Evolutionary conservation across 1,284 basidiomycete species (phyloP), one percentile per base, ranked within the genome.

Genomic region (Phylloporus sp.): DNA sequence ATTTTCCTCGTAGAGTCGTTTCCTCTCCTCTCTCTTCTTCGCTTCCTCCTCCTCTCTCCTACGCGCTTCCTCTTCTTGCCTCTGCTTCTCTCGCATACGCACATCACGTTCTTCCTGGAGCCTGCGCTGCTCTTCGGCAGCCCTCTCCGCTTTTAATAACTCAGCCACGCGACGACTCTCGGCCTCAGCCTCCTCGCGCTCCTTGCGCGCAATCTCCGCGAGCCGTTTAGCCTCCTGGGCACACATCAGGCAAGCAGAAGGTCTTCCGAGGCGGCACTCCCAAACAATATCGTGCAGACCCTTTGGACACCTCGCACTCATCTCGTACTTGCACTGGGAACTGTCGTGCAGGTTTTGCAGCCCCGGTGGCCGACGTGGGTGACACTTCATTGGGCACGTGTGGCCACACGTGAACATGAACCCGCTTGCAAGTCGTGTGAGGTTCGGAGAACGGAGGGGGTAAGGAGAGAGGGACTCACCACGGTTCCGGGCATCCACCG

Each of bases 401-500:
- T 88, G 86, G 18, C 79, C 80, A 66, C 86, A 87, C 24, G 50
- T 56, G 31, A 67, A 61, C 3, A 2, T 31, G 22, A 57, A 61
- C 12, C 67, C 70, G 0, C 69, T 66, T 10, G 15, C 34, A 37
- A 37, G 34, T 8, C 10, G 34, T 15, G 8, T 37, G 34, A 37
- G 34, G 37, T 3, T 12, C 28, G 26, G 6, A 29, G 34, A 37
- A 37, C 34, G 34, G 10, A 37, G 10, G 34, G 8, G 10, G 34
- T 15, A 10, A 37, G n/a, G n/a, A n/a, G n/a, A n/a, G n/a, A 37
- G 8, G 34, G 5, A 60, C 78, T 58, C 72, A 88, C 88, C 88
- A 89, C 29, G 80, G 79, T 63, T 82, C 78, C 8, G 65, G 74
- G 61, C 88, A 90, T 3, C 88, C 88, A 8, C 89, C 89, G 53